Evolutionary conservation across 345 rosid genomes (phyloP).

Genomic region (Capsella bursapastoris): DNA sequence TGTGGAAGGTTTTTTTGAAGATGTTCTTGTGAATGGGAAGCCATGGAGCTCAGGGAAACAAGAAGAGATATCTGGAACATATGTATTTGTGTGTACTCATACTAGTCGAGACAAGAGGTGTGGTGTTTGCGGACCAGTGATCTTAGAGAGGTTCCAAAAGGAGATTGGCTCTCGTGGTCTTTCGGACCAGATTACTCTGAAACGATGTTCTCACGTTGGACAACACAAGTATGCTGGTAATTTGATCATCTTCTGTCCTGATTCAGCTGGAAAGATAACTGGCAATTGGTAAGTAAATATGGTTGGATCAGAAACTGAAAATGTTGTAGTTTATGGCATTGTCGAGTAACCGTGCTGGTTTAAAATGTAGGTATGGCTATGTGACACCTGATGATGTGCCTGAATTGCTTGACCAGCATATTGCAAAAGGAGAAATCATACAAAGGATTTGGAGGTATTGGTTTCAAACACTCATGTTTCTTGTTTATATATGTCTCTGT

Average conservation of each 20-base stretch:
- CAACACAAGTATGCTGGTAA: constrained; percentile 98
- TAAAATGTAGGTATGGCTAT: constrained; percentile 83
- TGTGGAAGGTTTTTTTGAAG: constrained; percentile 74
- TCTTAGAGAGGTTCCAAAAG: constrained; percentile 66
- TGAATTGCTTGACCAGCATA: constrained; percentile 83
- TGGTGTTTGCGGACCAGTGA: constrained; percentile 93
- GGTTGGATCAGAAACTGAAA: background rate
- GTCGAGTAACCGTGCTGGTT: background rate
- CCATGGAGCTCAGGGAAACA: constrained; percentile 65
- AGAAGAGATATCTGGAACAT: constrained; percentile 62
- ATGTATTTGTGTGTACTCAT: constrained; percentile 87
- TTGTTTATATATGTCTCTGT: background rate
- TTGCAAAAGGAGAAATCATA: constrained; percentile 71
- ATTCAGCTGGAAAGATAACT: constrained; percentile 59
- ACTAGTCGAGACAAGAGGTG: constrained; percentile 88
- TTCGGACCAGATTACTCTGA: constrained; percentile 62
- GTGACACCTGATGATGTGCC: constrained; percentile 94
- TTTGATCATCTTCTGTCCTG: constrained; percentile 69
- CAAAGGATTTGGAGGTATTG: constrained; percentile 86
- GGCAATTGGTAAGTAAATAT: constrained; percentile 78
- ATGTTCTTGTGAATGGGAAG: constrained; percentile 79
- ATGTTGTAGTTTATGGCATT: background rate
- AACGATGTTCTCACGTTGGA: constrained; percentile 85
- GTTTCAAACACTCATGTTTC: background rate
- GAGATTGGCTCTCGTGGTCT: constrained; percentile 74